These are phyloP conservation scores for Trichosanthes cucumerina DNA, from an alignment of 306 rosid genomes.

Conservation along the genomic window DNA sequence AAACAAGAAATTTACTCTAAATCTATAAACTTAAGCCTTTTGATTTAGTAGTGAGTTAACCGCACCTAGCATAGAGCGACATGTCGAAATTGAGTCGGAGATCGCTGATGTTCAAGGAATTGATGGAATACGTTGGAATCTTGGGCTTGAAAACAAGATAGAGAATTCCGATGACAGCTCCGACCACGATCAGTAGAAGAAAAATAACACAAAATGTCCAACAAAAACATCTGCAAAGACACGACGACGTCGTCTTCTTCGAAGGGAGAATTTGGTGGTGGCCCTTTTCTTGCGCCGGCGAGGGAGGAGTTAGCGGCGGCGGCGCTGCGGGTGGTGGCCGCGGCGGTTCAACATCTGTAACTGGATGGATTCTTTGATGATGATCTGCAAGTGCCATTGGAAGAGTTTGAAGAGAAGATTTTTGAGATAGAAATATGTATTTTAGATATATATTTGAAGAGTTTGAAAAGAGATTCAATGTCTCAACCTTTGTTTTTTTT, in stretches of 20 bases:
- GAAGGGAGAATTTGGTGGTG: constrained; percentile 23
- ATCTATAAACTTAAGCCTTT: neutral
- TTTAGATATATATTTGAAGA: neutral
- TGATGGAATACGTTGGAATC: constrained; percentile 63
- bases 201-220: constrained; percentile 44
- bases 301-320: constrained; percentile 27
- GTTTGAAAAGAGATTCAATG: constrained; percentile 10
- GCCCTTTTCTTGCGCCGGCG: constrained; percentile 30
- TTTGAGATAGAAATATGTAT: neutral
- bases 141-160: constrained; percentile 72
- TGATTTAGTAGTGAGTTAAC: neutral
- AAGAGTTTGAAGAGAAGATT: neutral
- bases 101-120: constrained; percentile 45
- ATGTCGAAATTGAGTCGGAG: constrained; percentile 56
- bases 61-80: constrained; percentile 44
- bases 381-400: constrained; percentile 38
- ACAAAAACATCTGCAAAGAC: constrained; percentile 49
- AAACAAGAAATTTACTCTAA: too few species aligned
- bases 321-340: constrained; percentile 16
- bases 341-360: constrained; percentile 21
- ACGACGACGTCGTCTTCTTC: constrained; percentile 25
- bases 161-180: constrained; percentile 42
- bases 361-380: constrained; percentile 62
- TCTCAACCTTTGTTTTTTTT: constrained; percentile 23
- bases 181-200: constrained; percentile 39